A percentile compares a stretch with the other conserved stretches of the same genome.
Evolutionary conservation across 2,329 filamentous ascomycete species (phyloP).

Genomic region (Onygenales sp.): DNA sequence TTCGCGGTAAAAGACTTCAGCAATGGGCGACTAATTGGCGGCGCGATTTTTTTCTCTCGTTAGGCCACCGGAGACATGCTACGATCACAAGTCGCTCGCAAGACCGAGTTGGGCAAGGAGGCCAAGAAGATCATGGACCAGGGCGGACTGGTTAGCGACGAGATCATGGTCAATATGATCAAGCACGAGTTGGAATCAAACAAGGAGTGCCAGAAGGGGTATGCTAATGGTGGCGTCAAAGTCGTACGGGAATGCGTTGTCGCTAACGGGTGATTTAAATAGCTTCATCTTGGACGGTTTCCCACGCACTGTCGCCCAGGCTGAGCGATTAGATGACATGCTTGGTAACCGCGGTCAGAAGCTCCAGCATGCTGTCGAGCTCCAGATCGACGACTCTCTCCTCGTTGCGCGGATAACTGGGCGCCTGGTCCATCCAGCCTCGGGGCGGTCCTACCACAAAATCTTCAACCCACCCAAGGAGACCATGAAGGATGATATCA

Average conservation of each 20-base stretch:
- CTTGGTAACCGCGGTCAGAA: conserved; percentile 66
- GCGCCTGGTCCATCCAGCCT: conserved; percentile 89
- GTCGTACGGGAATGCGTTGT: background rate
- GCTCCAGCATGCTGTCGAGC: conserved; percentile 90
- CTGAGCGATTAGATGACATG: conserved; percentile 91
- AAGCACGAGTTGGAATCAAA: conserved; percentile 93
- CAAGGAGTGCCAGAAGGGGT: conserved; percentile 94
- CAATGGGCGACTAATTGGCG: conserved; percentile 4
- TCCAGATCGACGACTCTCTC: conserved; percentile 90
- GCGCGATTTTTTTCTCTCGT: conserved; percentile 8
- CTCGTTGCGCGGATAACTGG: conserved; percentile 95
- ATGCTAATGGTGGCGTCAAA: conserved; percentile 22
- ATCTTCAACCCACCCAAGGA: conserved; percentile 97
- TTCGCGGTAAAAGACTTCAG: background rate
- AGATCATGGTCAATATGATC: conserved; percentile 99
- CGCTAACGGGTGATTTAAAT: conserved; percentile 8
- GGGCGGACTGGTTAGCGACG: conserved; percentile 92
- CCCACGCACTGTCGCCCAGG: conserved; percentile 91
- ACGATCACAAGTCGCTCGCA: conserved; percentile 94
- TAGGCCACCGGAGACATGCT: conserved; percentile 99
- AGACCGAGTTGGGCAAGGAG: conserved; percentile 86
- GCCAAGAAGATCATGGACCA: conserved; percentile 99
- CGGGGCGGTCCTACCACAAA: conserved; percentile 93
- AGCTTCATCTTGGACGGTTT: conserved; percentile 99
- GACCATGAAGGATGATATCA: conserved; percentile 90